phyloP scores from a whole-genome alignment of 2,329 filamentous ascomycete genomes.

The Alternaria triticimaculans region DNA sequence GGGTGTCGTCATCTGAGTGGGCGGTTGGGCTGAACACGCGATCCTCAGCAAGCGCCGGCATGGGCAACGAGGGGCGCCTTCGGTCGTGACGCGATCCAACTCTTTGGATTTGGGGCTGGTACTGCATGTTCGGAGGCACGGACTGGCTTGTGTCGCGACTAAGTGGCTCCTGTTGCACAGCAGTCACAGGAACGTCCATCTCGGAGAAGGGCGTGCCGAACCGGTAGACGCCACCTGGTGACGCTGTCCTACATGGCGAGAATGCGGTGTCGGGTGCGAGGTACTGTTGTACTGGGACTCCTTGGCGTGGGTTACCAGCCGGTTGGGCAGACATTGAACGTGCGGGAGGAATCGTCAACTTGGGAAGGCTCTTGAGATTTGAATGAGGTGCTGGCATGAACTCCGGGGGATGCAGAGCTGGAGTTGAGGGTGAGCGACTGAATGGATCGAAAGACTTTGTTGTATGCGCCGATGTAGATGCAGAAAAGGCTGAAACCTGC shows the following conservation, averaged over 20 bases:
- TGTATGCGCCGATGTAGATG: slow-evolving; percentile 44
- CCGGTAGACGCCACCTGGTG: slow-evolving; percentile 71
- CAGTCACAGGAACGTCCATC: slow-evolving; percentile 84
- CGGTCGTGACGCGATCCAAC: slow-evolving; percentile 53
- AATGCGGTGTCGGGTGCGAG: slow-evolving; percentile 49
- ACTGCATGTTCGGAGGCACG: slow-evolving; percentile 92
- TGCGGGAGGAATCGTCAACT: slow-evolving; percentile 61
- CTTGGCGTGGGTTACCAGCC: slow-evolving; percentile 32
- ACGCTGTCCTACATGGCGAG: slow-evolving; percentile 57
- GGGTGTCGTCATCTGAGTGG: slow-evolving; percentile 45
- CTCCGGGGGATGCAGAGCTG: slow-evolving; percentile 48
- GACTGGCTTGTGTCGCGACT: slow-evolving; percentile 84
- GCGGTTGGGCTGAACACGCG: slow-evolving; percentile 51
- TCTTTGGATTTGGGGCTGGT: slow-evolving; percentile 61
- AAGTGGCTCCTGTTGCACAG: slow-evolving; percentile 73
- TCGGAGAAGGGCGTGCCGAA: slow-evolving; percentile 89
- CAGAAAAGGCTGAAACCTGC: slow-evolving; percentile 43
- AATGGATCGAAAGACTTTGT: slow-evolving; percentile 39
- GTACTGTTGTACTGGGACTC: slow-evolving; percentile 31
- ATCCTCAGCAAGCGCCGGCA: slow-evolving; percentile 75
- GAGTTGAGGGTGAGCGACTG: slow-evolving; percentile 20
- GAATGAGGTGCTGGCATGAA: slow-evolving; percentile 54
- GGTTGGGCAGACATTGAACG: slow-evolving; percentile 48
- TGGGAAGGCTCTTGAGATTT: slow-evolving; percentile 63
- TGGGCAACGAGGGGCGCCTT: slow-evolving; percentile 71